Percentiles rank a stretch among this genome's conserved stretches.
Conservation (phyloP, 805 yeast species). For the Sugiyamaella americana region DNA sequence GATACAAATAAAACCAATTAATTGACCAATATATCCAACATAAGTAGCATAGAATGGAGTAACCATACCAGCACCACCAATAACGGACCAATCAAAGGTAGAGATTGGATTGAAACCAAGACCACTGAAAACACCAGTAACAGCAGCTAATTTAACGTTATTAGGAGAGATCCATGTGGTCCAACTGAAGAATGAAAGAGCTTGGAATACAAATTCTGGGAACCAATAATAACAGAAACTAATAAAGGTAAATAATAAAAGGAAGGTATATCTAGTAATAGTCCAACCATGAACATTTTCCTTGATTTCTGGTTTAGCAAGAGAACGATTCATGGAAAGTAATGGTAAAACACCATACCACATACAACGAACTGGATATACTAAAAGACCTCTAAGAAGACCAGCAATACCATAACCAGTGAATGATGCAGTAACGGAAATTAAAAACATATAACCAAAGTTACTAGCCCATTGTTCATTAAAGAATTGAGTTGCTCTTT, state of each 20-base stretch:
- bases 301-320: constrained; percentile 30
- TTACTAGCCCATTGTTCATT: constrained; percentile 22
- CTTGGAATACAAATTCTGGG: constrained; percentile 58
- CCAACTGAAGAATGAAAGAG: constrained; percentile 58
- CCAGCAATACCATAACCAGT: constrained; percentile 67
- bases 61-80: constrained; percentile 30
- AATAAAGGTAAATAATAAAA: constrained; percentile 37
- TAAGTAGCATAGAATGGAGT: constrained; percentile 39
- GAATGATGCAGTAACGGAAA: constrained; percentile 51
- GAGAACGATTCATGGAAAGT: constrained; percentile 44
- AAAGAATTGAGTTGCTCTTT: constrained; percentile 17
- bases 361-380: constrained; percentile 45
- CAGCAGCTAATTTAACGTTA: constrained; percentile 42
- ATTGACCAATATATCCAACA: constrained; percentile 34
- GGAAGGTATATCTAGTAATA: constrained; percentile 45
- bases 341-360: constrained; percentile 52
- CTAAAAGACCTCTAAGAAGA: constrained; percentile 49
- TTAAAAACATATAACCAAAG: constrained; percentile 48
- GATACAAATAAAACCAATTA: constrained; percentile 39
- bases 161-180: constrained; percentile 52
- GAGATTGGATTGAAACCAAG: constrained; percentile 50
- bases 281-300: constrained; percentile 46
- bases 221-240: constrained; percentile 57
- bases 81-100: constrained; percentile 48
- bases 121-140: constrained; percentile 44